Conservation (phyloP, 106 monocot genomes). For the Dendrobium officinale region DNA sequence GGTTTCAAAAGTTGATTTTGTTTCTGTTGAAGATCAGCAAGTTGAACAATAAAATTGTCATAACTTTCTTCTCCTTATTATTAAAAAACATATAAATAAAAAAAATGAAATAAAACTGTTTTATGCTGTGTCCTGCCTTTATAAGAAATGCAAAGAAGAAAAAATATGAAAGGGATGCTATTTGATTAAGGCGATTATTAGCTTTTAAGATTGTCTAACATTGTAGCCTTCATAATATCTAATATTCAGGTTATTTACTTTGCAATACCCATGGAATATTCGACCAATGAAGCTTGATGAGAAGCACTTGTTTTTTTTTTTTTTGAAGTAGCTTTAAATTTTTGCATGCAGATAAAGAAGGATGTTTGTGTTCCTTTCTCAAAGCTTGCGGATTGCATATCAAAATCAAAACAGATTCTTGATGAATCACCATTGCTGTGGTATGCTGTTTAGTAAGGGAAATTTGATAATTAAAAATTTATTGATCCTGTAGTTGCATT, state of each 20-base stretch:
- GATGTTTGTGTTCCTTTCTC: slow-evolving; percentile 98
- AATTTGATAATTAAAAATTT: not conserved
- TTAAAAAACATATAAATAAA: too few species aligned
- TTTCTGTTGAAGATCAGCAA: too few species aligned
- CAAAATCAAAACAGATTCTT: slow-evolving; percentile 68
- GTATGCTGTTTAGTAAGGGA: slow-evolving; percentile 28
- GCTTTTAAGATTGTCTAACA: not conserved
- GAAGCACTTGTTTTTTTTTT: not conserved
- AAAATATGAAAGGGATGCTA: not conserved
- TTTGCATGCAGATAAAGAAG: slow-evolving; percentile 64
- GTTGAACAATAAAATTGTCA: too few species aligned
- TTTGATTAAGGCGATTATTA: not conserved
- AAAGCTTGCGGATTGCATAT: slow-evolving; percentile 87
- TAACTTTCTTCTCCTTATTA: too few species aligned
- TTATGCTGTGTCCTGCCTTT: too few species aligned
- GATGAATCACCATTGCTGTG: slow-evolving; percentile 63
- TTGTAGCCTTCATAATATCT: not conserved
- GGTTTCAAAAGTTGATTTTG: too few species aligned
- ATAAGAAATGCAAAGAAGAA: too few species aligned
- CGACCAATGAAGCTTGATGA: not conserved
- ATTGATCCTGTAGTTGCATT: not conserved
- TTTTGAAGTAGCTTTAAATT: not conserved
- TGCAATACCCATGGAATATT: not conserved
- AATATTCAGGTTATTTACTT: not conserved
- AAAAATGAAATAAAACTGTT: too few species aligned